Evolutionary conservation across 257 asterid genomes (phyloP).

Genomic region (Handroanthus guayacan): DNA sequence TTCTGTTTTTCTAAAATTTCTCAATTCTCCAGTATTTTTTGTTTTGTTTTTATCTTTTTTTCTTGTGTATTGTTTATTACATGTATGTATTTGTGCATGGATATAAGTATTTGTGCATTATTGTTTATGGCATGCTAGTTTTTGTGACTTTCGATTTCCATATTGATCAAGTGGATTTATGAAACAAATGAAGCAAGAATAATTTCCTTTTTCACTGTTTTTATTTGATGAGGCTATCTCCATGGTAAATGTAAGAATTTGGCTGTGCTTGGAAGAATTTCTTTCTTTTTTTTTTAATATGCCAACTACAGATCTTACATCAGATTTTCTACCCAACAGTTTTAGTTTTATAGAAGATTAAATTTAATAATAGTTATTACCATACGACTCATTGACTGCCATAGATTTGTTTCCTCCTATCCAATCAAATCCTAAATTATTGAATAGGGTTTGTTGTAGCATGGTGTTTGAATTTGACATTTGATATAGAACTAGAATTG

Average conservation of each 20-base stretch:
- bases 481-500: background rate
- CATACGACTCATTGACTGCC: background rate
- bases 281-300: background rate
- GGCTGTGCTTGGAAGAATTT: background rate
- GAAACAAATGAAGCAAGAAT: background rate
- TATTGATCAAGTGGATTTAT: background rate
- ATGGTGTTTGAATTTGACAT: background rate
- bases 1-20: too few species aligned
- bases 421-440: background rate
- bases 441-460: too few species aligned
- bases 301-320: background rate
- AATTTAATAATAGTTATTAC: background rate
- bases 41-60: too few species aligned
- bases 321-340: background rate
- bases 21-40: too few species aligned
- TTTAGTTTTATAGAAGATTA: background rate
- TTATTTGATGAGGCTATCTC: too few species aligned
- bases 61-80: too few species aligned
- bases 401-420: background rate
- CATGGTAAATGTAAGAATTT: background rate
- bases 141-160: background rate
- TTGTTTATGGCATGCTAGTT: too few species aligned
- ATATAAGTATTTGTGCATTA: too few species aligned
- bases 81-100: too few species aligned
- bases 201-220: background rate